phyloP scores from a whole-genome alignment of 2,329 filamentous ascomycete species.

The Nectriaceae sp. region DNA sequence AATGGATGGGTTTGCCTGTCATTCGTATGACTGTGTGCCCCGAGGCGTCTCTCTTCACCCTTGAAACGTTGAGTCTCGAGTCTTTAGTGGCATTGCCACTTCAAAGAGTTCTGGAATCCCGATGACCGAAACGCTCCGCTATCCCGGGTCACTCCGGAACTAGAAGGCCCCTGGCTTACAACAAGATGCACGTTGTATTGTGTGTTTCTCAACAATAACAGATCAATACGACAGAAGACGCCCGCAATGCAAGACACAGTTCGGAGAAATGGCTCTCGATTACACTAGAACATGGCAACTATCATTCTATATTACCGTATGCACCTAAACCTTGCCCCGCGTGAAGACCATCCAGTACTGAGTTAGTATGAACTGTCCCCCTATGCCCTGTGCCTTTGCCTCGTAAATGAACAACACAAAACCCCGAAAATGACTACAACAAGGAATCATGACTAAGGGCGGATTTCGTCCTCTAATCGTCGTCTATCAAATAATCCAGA shows the following conservation, averaged over 20 bases:
- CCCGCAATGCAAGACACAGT: neutral
- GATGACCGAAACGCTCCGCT: no score
- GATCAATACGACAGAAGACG: neutral
- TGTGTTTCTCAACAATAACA: neutral
- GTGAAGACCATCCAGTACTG: slow-evolving; percentile 22
- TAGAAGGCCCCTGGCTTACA: no score
- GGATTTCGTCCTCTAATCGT: slow-evolving; percentile 14
- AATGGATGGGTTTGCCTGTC: neutral
- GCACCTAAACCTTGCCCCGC: slow-evolving; percentile 27
- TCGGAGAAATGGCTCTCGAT: neutral
- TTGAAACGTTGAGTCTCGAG: neutral
- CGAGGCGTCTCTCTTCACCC: neutral
- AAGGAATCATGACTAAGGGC: neutral
- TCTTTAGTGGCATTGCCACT: neutral
- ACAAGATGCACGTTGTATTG: neutral
- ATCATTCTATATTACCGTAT: slow-evolving; percentile 33
- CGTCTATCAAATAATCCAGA: slow-evolving; percentile 31
- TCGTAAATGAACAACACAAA: no score
- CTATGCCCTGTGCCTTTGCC: no score
- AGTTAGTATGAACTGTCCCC: no score
- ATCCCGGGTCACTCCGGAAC: no score
- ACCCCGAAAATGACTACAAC: no score
- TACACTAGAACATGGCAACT: slow-evolving; percentile 8
- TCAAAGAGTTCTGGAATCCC: no score
- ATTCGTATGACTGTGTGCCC: neutral